phyloP scores from a whole-genome alignment of 495 filamentous ascomycete genomes.

The Pyrenula massariospora region DNA sequence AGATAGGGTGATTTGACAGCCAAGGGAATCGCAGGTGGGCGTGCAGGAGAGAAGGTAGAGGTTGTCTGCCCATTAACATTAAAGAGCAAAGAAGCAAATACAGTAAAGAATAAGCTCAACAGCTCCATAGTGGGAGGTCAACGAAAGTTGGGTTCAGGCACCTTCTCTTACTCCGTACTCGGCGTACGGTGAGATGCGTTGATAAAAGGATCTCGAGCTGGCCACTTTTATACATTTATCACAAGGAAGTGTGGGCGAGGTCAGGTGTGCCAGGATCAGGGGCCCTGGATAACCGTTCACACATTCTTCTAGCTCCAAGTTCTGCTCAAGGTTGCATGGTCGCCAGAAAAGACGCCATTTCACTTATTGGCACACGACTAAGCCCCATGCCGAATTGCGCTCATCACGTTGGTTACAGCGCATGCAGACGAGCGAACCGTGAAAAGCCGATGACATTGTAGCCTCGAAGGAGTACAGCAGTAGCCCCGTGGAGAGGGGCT shows the following conservation, averaged over 20 bases:
- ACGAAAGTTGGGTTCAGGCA: background rate
- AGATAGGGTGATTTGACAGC: constrained; percentile 48
- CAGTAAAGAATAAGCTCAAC: background rate
- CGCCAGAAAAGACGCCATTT: background rate
- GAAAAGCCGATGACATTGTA: background rate
- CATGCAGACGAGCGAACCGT: background rate
- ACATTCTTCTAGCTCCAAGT: background rate
- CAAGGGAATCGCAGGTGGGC: constrained; percentile 43
- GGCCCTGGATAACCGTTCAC: background rate
- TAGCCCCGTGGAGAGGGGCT: background rate
- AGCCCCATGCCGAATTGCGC: background rate
- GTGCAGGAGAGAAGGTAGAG: constrained; percentile 41
- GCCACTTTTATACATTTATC: background rate
- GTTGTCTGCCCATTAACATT: background rate
- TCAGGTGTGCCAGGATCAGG: background rate
- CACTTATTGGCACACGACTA: background rate
- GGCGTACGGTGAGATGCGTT: background rate
- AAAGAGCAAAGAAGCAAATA: background rate
- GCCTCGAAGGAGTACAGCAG: background rate
- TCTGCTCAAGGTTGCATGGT: background rate
- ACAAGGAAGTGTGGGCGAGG: background rate
- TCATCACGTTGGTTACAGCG: background rate
- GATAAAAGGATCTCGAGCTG: background rate
- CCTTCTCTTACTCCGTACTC: background rate
- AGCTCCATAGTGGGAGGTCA: background rate